Evolutionary conservation across 148 eudicot species (phyloP).

Genomic region (Rhododendron ferrugineum): DNA sequence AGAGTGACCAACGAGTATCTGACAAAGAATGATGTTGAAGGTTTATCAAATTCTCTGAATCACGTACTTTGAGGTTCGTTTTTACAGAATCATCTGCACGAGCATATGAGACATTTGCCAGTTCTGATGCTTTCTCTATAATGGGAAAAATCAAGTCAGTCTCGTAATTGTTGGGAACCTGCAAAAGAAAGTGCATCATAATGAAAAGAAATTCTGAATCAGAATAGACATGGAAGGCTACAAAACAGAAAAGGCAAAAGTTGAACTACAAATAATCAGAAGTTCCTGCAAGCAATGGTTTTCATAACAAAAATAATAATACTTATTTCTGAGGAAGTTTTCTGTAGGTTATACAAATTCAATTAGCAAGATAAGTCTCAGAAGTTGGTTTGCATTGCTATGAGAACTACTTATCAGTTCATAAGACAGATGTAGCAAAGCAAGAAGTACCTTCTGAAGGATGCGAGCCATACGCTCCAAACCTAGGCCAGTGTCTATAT

Average conservation of each 20-base stretch:
- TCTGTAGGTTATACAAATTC: background rate
- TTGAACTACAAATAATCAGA: background rate
- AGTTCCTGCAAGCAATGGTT: background rate
- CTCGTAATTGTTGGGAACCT: conserved; percentile 96
- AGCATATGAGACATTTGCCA: conserved; percentile 74
- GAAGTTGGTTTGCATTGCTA: background rate
- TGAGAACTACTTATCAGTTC: background rate
- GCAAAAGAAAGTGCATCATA: conserved; percentile 23
- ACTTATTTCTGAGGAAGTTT: background rate
- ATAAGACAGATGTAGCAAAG: background rate
- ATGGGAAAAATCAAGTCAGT: conserved; percentile 91
- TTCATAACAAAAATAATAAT: background rate
- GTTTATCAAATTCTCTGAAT: background rate
- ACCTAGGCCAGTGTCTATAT: conserved; percentile 97
- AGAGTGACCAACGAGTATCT: background rate
- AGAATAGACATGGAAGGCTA: background rate
- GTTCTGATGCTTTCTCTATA: conserved; percentile 73
- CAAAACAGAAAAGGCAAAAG: background rate
- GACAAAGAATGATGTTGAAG: background rate
- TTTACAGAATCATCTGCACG: conserved; percentile 65
- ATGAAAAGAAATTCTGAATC: conserved; percentile 6
- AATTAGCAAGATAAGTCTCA: background rate
- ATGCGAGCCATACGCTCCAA: conserved; percentile 94
- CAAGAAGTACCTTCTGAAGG: conserved; percentile 68
- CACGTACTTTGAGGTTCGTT: conserved; percentile 73